A percentile compares a stretch with the other conserved stretches of the same genome.
These are phyloP conservation scores for Pittosporum tobira DNA, from an alignment of 129 eudicot species.

Conservation along the genomic window DNA sequence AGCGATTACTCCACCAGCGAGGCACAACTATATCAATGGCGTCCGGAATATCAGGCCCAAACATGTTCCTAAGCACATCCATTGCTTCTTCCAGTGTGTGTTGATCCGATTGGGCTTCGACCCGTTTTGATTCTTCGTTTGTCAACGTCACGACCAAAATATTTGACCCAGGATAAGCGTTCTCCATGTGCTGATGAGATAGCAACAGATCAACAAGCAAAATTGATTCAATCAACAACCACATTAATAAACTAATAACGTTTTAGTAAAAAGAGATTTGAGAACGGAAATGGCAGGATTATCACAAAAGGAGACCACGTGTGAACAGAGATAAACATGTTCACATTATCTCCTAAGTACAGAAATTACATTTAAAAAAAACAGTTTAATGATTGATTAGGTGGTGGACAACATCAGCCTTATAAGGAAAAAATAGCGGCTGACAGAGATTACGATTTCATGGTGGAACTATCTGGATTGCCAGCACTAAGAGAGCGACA, in stretches of 20 bases:
- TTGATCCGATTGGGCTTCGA: constrained; percentile 77
- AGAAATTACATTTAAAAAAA: too few species aligned
- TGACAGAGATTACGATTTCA: background rate
- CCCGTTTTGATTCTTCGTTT: constrained; percentile 77
- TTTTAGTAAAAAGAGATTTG: too few species aligned
- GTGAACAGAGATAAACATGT: too few species aligned
- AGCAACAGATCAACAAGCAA: constrained; percentile 17
- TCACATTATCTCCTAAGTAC: too few species aligned
- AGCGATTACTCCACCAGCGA: constrained; percentile 88
- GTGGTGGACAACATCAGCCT: too few species aligned
- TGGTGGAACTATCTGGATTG: background rate
- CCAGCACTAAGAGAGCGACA: constrained; percentile 5
- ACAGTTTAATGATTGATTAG: too few species aligned
- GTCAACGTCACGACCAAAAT: constrained; percentile 85
- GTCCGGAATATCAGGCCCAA: constrained; percentile 69
- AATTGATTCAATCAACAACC: background rate
- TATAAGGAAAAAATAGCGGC: background rate
- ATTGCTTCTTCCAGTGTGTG: constrained; percentile 80
- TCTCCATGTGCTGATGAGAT: constrained; percentile 76
- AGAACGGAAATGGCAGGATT: too few species aligned
- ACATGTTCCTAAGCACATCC: constrained; percentile 77
- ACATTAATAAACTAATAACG: too few species aligned
- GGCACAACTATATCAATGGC: constrained; percentile 81
- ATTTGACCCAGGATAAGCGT: constrained; percentile 90
- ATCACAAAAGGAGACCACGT: too few species aligned